These are phyloP conservation scores for Epichloe aotearoae DNA, from an alignment of 2,329 filamentous ascomycete genomes.

Conservation along the genomic window DNA sequence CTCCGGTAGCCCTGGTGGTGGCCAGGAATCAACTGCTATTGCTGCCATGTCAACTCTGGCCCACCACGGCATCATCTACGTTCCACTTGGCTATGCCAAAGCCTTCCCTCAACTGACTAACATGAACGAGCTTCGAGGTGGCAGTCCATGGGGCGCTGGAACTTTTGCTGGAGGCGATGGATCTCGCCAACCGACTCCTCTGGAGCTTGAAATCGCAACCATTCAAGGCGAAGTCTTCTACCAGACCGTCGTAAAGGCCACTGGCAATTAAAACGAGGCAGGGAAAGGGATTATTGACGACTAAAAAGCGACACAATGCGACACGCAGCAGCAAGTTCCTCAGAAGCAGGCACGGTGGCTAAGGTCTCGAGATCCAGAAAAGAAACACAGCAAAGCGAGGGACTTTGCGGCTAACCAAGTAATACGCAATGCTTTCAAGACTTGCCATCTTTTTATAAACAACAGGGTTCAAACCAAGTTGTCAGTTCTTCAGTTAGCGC, in stretches of 20 bases:
- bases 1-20: constrained; percentile 72
- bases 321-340: background rate
- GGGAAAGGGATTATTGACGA: constrained; percentile 7
- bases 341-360: background rate
- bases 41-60: constrained; percentile 70
- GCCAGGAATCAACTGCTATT: constrained; percentile 81
- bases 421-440: background rate
- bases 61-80: constrained; percentile 92
- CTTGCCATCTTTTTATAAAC: background rate
- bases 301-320: background rate
- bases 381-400: background rate
- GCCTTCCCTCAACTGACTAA: constrained; percentile 58
- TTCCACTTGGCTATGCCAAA: constrained; percentile 87
- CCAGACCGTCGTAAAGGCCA: constrained; percentile 55
- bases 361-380: background rate
- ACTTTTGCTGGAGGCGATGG: constrained; percentile 74
- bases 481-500: too few relatives aligned
- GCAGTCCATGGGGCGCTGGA: constrained; percentile 84
- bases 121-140: constrained; percentile 70
- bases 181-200: constrained; percentile 61
- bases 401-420: background rate
- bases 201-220: constrained; percentile 68
- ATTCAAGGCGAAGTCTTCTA: constrained; percentile 82
- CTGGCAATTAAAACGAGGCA: constrained; percentile 66
- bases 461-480: too few relatives aligned